phyloP scores from a whole-genome alignment of 257 asterid species.

The Primulina huaijiensis region DNA sequence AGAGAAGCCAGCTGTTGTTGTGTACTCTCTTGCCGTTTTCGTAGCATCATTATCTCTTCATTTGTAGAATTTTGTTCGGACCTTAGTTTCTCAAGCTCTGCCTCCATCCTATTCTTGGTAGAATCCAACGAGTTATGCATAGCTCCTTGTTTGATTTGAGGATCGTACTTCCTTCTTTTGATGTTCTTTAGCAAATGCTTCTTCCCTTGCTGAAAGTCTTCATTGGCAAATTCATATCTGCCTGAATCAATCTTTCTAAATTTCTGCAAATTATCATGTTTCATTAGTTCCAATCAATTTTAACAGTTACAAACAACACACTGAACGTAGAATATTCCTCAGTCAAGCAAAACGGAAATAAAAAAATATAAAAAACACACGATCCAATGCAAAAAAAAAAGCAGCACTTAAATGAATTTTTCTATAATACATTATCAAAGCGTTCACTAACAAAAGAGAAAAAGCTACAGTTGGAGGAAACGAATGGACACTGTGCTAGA shows the following conservation, averaged over 20 bases:
- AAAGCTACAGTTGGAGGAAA: too few species aligned
- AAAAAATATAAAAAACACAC: too few species aligned
- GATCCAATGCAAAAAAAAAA: too few species aligned
- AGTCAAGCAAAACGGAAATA: neutral
- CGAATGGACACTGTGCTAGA: too few species aligned
- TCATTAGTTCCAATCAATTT: constrained; percentile 2
- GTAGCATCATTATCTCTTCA: neutral
- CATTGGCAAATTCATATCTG: constrained; percentile 48
- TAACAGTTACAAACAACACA: neutral
- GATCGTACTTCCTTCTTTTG: constrained; percentile 36
- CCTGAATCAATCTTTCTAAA: constrained; percentile 46
- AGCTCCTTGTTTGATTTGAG: constrained; percentile 25
- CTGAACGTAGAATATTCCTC: neutral
- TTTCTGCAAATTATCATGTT: constrained; percentile 28
- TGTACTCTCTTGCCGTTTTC: neutral
- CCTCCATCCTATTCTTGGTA: neutral
- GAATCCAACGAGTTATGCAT: neutral
- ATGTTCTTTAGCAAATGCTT: constrained; percentile 43
- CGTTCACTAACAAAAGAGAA: too few species aligned
- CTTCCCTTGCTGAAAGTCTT: constrained; percentile 45
- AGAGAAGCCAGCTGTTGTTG: neutral
- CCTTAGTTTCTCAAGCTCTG: neutral
- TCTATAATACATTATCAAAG: too few species aligned
- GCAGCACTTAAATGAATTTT: neutral
- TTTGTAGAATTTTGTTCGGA: neutral